phyloP scores from a whole-genome alignment of 805 yeast genomes.

The Starmerella potacharoeniae region DNA sequence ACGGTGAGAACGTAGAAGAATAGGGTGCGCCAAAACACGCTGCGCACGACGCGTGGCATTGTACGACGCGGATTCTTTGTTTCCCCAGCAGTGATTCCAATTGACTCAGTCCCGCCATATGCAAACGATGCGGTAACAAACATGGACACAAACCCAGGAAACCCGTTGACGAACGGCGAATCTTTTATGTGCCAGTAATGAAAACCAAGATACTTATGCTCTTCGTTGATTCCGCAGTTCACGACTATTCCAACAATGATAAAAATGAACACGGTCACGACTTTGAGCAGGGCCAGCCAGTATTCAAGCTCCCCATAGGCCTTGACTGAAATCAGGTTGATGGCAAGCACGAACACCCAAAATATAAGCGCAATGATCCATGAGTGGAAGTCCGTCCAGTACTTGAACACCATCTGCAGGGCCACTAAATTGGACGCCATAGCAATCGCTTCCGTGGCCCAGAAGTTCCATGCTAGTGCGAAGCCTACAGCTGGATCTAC shows the following conservation, averaged over 20 bases:
- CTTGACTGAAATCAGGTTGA: slow-evolving; percentile 41
- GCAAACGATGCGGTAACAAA: slow-evolving; percentile 50
- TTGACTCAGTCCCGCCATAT: slow-evolving; percentile 46
- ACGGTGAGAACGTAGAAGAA: slow-evolving; percentile 44
- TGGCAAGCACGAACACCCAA: slow-evolving; percentile 39
- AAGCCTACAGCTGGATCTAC: slow-evolving; percentile 44
- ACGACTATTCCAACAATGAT: slow-evolving; percentile 46
- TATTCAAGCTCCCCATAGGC: slow-evolving; percentile 49
- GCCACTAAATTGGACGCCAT: slow-evolving; percentile 42
- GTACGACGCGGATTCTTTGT: slow-evolving; percentile 47
- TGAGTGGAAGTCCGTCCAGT: slow-evolving; percentile 38
- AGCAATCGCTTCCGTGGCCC: slow-evolving; percentile 42
- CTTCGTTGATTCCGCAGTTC: slow-evolving; percentile 42
- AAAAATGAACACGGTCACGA: slow-evolving; percentile 53
- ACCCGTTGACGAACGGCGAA: slow-evolving; percentile 31
- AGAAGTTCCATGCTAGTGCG: slow-evolving; percentile 40
- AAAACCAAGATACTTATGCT: slow-evolving; percentile 35
- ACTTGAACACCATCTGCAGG: slow-evolving; percentile 35
- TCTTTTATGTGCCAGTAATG: slow-evolving; percentile 44
- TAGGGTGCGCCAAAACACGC: slow-evolving; percentile 44
- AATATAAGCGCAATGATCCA: slow-evolving; percentile 39
- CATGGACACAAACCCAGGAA: slow-evolving; percentile 37
- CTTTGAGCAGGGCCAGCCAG: slow-evolving; percentile 56
- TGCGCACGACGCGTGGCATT: slow-evolving; percentile 47
- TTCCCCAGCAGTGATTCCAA: slow-evolving; percentile 52